Conservation (phyloP, 208 protist species). For the Chromosphaera perkinsii region DNA sequence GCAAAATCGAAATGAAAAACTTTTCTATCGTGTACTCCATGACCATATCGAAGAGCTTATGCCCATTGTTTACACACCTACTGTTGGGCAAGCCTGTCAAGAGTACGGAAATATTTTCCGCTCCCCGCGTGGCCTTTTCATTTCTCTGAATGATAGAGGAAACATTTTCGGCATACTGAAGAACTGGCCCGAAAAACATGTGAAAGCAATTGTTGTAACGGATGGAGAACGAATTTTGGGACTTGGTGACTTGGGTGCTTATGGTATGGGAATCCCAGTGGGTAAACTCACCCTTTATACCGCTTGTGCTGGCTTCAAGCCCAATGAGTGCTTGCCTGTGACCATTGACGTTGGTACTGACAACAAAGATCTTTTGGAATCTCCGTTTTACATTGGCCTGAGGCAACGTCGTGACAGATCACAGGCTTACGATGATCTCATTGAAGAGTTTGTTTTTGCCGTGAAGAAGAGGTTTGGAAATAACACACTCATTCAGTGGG, state of each 20-base stretch:
- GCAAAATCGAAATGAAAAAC: conserved; percentile 22
- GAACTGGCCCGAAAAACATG: conserved; percentile 39
- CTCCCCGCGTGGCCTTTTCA: conserved; percentile 21
- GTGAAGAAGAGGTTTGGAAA: not conserved
- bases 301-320: conserved; percentile 24
- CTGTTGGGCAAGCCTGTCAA: conserved; percentile 36
- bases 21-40: conserved; percentile 30
- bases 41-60: conserved; percentile 25
- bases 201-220: conserved; percentile 36
- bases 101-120: conserved; percentile 17
- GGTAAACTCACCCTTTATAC: conserved; percentile 53
- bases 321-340: conserved; percentile 23
- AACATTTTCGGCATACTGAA: conserved; percentile 25
- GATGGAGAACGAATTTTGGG: conserved; percentile 44
- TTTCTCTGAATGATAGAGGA: conserved; percentile 21
- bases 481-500: conserved; percentile 76
- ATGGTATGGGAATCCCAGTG: conserved; percentile 84
- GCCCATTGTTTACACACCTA: conserved; percentile 42
- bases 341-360: conserved; percentile 39
- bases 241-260: conserved; percentile 68
- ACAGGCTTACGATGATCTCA: conserved; percentile 14
- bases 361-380: conserved; percentile 28
- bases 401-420: not conserved
- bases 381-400: conserved; percentile 39
- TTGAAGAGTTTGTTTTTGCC: conserved; percentile 29